A percentile compares a stretch with the other conserved stretches of the same genome.
phyloP scores from a whole-genome alignment of 108 stramenopile species.

The Schizochytrium sp. region DNA sequence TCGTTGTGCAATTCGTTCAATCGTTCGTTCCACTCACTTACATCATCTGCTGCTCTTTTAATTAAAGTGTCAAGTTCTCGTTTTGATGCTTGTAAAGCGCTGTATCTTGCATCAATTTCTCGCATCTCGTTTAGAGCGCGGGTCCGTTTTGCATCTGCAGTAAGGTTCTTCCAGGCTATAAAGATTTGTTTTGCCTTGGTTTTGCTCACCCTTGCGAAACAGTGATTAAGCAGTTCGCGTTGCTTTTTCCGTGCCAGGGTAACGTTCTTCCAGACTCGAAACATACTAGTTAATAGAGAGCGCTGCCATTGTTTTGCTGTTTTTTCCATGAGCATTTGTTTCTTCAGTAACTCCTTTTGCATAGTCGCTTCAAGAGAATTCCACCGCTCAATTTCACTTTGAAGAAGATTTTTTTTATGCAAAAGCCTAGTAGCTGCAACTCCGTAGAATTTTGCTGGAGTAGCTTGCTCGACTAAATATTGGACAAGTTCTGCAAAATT shows the following conservation, averaged over 20 bases:
- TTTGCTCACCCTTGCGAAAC: conserved; percentile 43
- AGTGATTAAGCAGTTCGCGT: conserved; percentile 50
- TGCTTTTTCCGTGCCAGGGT: conserved; percentile 6
- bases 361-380: conserved; percentile 10
- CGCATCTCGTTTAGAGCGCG: not conserved
- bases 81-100: not conserved
- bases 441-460: not conserved
- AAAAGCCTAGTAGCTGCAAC: not conserved
- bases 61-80: not conserved
- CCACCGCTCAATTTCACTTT: conserved; percentile 10
- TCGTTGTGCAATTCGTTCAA: not conserved
- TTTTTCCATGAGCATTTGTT: conserved; percentile 41
- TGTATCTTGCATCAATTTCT: conserved; percentile 18
- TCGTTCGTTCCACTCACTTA: conserved; percentile 13
- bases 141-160: not conserved
- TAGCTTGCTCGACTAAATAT: not conserved
- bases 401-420: not conserved
- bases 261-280: conserved; percentile 49
- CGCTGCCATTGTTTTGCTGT: conserved; percentile 8
- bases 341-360: conserved; percentile 54
- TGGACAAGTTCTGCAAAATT: not conserved
- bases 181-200: conserved; percentile 24
- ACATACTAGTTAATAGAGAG: conserved; percentile 11
- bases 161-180: not conserved
- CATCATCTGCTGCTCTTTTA: conserved; percentile 23